phyloP scores from a whole-genome alignment of 495 filamentous ascomycete genomes.

The Penicillium riverlandense region DNA sequence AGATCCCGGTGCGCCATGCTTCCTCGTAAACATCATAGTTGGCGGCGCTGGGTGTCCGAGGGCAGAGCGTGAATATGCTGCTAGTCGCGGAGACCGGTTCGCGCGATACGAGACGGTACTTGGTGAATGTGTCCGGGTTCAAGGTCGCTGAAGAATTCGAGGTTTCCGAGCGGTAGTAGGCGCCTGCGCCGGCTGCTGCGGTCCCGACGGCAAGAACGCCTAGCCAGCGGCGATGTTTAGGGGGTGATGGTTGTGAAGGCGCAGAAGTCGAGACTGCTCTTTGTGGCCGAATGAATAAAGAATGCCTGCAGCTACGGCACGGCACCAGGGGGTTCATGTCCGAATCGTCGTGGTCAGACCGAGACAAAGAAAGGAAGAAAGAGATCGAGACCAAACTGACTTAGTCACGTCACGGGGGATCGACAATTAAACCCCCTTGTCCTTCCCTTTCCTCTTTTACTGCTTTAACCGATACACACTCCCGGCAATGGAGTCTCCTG shows the following conservation, averaged over 20 bases:
- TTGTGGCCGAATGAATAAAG: constrained; percentile 7
- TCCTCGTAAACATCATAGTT: constrained; percentile 40
- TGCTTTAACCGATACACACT: neutral
- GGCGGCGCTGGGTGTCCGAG: constrained; percentile 27
- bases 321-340: constrained; percentile 22
- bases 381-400: no score
- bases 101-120: constrained; percentile 57
- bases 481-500: constrained; percentile 14
- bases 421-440: constrained; percentile 3
- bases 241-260: constrained; percentile 11
- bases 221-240: constrained; percentile 28
- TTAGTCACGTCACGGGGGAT: constrained; percentile 4
- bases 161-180: constrained; percentile 26
- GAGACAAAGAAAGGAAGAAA: constrained; percentile 1
- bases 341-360: neutral
- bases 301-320: constrained; percentile 10
- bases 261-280: constrained; percentile 17
- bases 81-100: constrained; percentile 67
- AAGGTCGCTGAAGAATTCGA: constrained; percentile 16
- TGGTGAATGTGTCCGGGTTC: constrained; percentile 54
- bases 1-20: constrained; percentile 56
- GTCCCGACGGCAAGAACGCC: constrained; percentile 25
- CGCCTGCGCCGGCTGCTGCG: constrained; percentile 29
- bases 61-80: constrained; percentile 64
- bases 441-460: no score